Conservation (phyloP, 2,329 filamentous ascomycete genomes). For the Coniochaeta prunicola region DNA sequence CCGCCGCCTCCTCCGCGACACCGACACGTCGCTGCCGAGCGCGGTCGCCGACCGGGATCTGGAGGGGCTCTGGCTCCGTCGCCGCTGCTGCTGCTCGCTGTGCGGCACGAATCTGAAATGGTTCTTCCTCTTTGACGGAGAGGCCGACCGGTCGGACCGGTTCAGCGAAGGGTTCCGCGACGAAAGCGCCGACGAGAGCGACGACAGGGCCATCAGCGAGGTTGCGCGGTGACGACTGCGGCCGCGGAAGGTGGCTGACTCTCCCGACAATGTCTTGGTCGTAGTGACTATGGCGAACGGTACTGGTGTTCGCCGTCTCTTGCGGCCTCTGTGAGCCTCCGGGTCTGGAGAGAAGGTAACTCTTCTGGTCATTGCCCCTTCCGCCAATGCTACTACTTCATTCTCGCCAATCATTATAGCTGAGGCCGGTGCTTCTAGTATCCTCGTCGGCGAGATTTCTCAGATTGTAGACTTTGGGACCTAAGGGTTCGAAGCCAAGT, state of each 20-base stretch:
- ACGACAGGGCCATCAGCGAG: conserved; percentile 20
- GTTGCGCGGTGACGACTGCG: conserved; percentile 31
- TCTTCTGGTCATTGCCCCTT: background rate
- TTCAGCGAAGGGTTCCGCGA: conserved; percentile 14
- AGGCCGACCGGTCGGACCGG: conserved; percentile 17
- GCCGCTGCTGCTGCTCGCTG: conserved; percentile 15
- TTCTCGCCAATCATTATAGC: background rate
- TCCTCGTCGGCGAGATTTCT: background rate
- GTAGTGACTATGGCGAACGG: conserved; percentile 15
- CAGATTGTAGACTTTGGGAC: background rate
- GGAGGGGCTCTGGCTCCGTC: conserved; percentile 29
- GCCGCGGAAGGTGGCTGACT: conserved; percentile 32
- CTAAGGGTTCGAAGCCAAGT: background rate
- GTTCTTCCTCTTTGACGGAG: conserved; percentile 22
- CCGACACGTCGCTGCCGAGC: background rate
- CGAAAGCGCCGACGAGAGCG: conserved; percentile 15
- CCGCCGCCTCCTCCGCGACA: conserved; percentile 10
- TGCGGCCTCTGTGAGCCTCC: conserved; percentile 25
- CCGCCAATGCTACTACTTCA: background rate
- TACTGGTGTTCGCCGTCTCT: conserved; percentile 25
- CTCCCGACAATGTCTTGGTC: conserved; percentile 22
- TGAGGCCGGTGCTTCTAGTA: background rate
- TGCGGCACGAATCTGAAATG: conserved; percentile 22
- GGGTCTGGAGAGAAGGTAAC: conserved; percentile 18
- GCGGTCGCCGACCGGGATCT: conserved; percentile 20